Evolutionary conservation across 768 basidiomycete genomes (phyloP), one percentile per base, ranked within the genome.

Genomic region (Tricholoma hemisulphureum): DNA sequence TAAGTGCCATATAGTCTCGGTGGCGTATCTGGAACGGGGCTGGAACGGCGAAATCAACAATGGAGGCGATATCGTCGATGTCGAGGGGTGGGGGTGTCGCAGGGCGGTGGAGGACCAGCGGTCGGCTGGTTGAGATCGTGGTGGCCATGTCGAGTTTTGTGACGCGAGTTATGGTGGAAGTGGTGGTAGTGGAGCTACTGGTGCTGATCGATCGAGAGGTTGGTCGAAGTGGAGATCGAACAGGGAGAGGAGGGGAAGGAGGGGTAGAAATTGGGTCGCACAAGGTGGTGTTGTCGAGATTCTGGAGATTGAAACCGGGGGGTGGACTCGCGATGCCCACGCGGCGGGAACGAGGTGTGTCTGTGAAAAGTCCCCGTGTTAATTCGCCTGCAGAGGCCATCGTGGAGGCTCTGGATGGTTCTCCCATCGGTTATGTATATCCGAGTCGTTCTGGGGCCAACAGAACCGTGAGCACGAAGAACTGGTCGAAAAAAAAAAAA

Each of bases 271-370:
- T 62, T 50, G 67, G 26, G 23, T 46, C 45, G 45, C 7, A n/a
- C 7, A 7, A 3, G 7, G 0, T 28, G 2, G 3, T 61, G 60
- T 69, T 43, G 65, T 59, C 28, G 16, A 48, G 59, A 52, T 56
- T 50, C 34, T 61, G 61, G 50, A 63, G 56, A 26, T 69, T 70
- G 72, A 68, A 74, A 62, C 70, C 63, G 62, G 65, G 63, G 58
- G 72, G 72, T 53, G 71, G 69, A 65, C 65, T 67, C 59, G 73
- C 68, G 55, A 71, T 66, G 56, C 72, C 71, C 80, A 80, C 75
- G 79, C 77, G 80, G 76, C 67, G 66, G 56, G 75, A 74, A 70
- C 74, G 78, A 77, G 78, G 75, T 67, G 37, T 51, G 34, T 60
- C 45, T 26, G 53, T 35, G 32, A 55, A 18, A 18, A 56, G 29